Conservation (phyloP, 805 yeast genomes). For the Ogataea thermomethanolica region DNA sequence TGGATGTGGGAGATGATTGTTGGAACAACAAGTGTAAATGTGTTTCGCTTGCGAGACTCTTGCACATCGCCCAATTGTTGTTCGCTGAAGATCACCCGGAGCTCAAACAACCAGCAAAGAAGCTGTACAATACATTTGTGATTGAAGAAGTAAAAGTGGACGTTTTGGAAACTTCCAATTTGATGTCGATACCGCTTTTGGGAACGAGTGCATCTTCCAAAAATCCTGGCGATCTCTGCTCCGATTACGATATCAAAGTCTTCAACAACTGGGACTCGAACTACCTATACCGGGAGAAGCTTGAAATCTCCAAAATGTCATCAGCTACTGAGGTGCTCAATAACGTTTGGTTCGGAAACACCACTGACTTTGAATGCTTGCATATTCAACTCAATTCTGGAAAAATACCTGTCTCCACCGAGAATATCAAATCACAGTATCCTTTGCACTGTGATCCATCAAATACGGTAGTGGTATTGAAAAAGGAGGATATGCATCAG, state of each 20-base stretch:
- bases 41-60: conserved; percentile 36
- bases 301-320: conserved; percentile 84
- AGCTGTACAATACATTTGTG: conserved; percentile 29
- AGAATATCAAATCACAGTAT: conserved; percentile 9
- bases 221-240: conserved; percentile 28
- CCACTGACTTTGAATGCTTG: conserved; percentile 59
- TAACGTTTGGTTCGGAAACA: conserved; percentile 79
- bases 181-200: conserved; percentile 31
- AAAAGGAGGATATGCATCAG: conserved; percentile 29
- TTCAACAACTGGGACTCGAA: conserved; percentile 66
- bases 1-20: conserved; percentile 10
- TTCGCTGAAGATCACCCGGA: conserved; percentile 27
- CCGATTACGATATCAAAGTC: conserved; percentile 38
- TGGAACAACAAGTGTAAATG: conserved; percentile 34
- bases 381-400: conserved; percentile 28
- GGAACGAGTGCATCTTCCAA: conserved; percentile 23
- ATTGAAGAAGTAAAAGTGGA: conserved; percentile 20
- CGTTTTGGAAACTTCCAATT: conserved; percentile 17
- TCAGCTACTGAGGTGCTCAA: conserved; percentile 57
- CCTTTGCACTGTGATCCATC: conserved; percentile 48
- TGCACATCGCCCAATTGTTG: conserved; percentile 42
- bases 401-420: background rate
- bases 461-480: conserved; percentile 47
- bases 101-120: conserved; percentile 12
- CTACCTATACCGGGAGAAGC: conserved; percentile 65